Evolutionary conservation across 257 asterid genomes (phyloP).

Genomic region (Lithospermum erythrorhizon): DNA sequence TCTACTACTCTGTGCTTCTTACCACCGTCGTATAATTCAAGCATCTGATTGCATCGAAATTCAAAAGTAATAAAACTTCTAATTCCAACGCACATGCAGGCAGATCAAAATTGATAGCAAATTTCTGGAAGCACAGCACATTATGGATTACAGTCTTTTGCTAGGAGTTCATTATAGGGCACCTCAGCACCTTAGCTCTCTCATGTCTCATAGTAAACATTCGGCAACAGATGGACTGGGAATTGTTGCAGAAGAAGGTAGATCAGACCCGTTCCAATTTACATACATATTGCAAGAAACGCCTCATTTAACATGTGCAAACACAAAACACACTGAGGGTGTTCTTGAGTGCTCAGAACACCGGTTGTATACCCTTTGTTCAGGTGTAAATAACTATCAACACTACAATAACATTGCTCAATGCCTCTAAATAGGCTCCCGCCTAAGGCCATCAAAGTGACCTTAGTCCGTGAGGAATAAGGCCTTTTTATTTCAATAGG

Average conservation of each 20-base stretch:
- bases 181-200: slow-evolving; percentile 77
- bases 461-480: too few relatives aligned
- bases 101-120: slow-evolving; percentile 88
- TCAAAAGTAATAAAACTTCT: not conserved
- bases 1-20: too few relatives aligned
- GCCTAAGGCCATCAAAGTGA: too few relatives aligned
- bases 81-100: slow-evolving; percentile 30
- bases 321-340: not conserved
- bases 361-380: too few relatives aligned
- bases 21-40: too few relatives aligned
- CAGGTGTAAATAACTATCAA: too few relatives aligned
- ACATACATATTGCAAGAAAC: not conserved
- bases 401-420: too few relatives aligned
- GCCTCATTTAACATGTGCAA: not conserved
- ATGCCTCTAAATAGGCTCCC: too few relatives aligned
- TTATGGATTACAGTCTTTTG: slow-evolving; percentile 95
- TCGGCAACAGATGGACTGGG: slow-evolving; percentile 55
- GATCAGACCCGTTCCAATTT: not conserved
- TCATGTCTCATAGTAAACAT: slow-evolving; percentile 40
- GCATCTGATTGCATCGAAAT: too few relatives aligned
- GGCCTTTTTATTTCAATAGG: too few relatives aligned
- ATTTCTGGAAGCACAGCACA: slow-evolving; percentile 83
- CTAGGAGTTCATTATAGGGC: slow-evolving; percentile 95
- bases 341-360: too few relatives aligned
- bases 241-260: slow-evolving; percentile 91